A percentile compares a stretch with the other conserved stretches of the same genome.
Evolutionary conservation across 768 basidiomycete species (phyloP).

Genomic region (Mycena amicta): DNA sequence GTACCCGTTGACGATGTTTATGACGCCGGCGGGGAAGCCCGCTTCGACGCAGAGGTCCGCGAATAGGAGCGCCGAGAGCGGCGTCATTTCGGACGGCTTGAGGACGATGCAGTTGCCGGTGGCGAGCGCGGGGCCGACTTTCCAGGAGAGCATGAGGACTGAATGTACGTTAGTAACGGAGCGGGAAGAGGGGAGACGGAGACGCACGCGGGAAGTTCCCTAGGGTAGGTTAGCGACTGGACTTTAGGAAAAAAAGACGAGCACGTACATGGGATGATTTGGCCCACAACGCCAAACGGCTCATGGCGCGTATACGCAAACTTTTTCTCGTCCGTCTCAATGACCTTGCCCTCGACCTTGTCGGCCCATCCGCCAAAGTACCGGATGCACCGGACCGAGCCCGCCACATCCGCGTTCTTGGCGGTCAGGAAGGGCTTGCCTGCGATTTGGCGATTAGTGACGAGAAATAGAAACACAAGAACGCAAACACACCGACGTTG

Average conservation of each 20-base stretch:
- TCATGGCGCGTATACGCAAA: conserved; percentile 64
- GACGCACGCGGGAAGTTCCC: conserved; percentile 73
- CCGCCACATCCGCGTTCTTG: conserved; percentile 23
- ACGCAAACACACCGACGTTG: conserved; percentile 39
- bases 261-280: conserved; percentile 43
- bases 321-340: conserved; percentile 51
- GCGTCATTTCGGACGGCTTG: conserved; percentile 69
- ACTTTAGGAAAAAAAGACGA: neutral
- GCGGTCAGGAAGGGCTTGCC: conserved; percentile 33
- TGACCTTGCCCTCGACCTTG: conserved; percentile 65
- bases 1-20: conserved; percentile 67
- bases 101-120: conserved; percentile 65
- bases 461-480: neutral
- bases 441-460: conserved; percentile 2
- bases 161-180: neutral
- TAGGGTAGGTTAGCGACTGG: conserved; percentile 28
- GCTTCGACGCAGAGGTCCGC: conserved; percentile 60
- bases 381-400: conserved; percentile 43
- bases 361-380: conserved; percentile 83
- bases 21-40: conserved; percentile 71
- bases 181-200: conserved; percentile 7
- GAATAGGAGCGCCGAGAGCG: conserved; percentile 57
- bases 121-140: conserved; percentile 34
- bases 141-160: conserved; percentile 30
- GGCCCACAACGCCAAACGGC: conserved; percentile 56